Evolutionary conservation across 139 green algal species (phyloP), one percentile per base, ranked within the genome.

Genomic region (Diplosphaera chodatii): DNA sequence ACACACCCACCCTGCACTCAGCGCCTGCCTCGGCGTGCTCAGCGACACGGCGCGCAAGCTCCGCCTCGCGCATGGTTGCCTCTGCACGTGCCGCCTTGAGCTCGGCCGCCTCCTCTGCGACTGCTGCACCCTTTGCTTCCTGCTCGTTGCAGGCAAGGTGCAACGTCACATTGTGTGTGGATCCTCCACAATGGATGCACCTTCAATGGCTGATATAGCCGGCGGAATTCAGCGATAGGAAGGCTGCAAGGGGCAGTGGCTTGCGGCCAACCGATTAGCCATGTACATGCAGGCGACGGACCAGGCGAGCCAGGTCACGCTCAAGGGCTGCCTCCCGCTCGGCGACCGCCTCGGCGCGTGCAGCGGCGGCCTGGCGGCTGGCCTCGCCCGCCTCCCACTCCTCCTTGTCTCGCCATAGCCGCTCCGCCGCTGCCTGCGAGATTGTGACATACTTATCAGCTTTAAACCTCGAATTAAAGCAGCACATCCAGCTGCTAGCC

Each of bases 1-100:
- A n/a, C n/a, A n/a, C n/a, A n/a, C n/a, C n/a, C n/a, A 59, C 48
- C 48, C 48, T 10, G 48, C 48, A 59, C 48, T 59, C 48, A 25
- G 48, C 48, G 10, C 3, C 48, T 5, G 48, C 48, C 3, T 59
- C 48, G 3, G 48, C 48, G 16, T 59, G 48, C 48, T 59, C 48
- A 15, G 31, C 59, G 73, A 29, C 3, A 10, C 77, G 67, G 66
- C 69, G 55, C 1, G 34, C 40, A 20, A 82, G 31, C 2, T 82
- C 77, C 13, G 33, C 55, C 4, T 40, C 68, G 0, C 63, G 63
- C 3, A 10, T 13, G 25, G 63, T 21, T 33, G 78, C 4, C 22
- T 77, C 77, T 4, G 28, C 67, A 21, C 64, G 40, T 1, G 32
- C 22, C 25, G 4, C 68, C 25, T 30, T 66, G 22, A 74, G 34